Evolutionary conservation across 2,329 filamentous ascomycete genomes (phyloP).

Genomic region (Orbilia blumenaviensis): DNA sequence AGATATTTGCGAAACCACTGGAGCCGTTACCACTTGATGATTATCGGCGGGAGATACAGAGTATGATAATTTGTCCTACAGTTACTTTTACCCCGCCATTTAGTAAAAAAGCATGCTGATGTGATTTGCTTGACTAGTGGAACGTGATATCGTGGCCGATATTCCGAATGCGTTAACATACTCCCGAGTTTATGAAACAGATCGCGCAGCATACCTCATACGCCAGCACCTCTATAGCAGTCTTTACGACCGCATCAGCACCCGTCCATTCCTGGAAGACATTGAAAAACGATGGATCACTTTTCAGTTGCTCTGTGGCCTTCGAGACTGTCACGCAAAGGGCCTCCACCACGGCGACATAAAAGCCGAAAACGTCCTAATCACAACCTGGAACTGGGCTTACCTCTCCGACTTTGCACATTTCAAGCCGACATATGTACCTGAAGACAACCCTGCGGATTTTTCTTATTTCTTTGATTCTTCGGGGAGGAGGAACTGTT

Average conservation of each 20-base stretch:
- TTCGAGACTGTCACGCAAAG: slow-evolving; percentile 88
- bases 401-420: slow-evolving; percentile 97
- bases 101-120: slow-evolving; percentile 52
- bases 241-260: slow-evolving; percentile 95
- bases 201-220: slow-evolving; percentile 89
- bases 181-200: slow-evolving; percentile 89
- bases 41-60: slow-evolving; percentile 79
- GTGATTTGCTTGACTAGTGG: slow-evolving; percentile 68
- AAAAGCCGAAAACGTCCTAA: slow-evolving; percentile 95
- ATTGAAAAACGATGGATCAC: slow-evolving; percentile 99
- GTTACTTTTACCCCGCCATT: not conserved
- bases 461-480: slow-evolving; percentile 99
- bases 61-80: slow-evolving; percentile 66
- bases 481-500: slow-evolving; percentile 89
- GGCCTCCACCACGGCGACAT: slow-evolving; percentile 97
- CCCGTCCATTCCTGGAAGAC: slow-evolving; percentile 92
- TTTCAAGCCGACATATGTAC: slow-evolving; percentile 92
- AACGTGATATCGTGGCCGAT: slow-evolving; percentile 79
- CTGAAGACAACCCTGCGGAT: slow-evolving; percentile 95
- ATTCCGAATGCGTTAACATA: slow-evolving; percentile 92
- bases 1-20: slow-evolving; percentile 87
- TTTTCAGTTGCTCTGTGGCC: slow-evolving; percentile 89
- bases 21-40: slow-evolving; percentile 79
- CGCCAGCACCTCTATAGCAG: slow-evolving; percentile 97
- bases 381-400: slow-evolving; percentile 99